Conservation (phyloP, 495 filamentous ascomycete species). For the Aspergillus affinis region DNA sequence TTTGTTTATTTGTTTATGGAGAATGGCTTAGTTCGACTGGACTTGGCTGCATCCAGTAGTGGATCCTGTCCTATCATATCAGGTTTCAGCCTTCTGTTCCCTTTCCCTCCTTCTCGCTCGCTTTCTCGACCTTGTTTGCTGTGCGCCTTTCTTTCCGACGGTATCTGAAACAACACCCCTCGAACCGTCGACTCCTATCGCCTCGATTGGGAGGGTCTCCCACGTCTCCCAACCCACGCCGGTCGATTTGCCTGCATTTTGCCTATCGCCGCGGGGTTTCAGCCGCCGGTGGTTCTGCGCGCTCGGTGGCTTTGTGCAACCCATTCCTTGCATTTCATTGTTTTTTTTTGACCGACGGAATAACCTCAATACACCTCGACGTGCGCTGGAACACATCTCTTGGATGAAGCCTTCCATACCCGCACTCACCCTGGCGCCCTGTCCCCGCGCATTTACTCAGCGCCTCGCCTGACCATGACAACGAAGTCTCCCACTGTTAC, state of each 20-base stretch:
- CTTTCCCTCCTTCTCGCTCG: not conserved
- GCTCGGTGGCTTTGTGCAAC: not conserved
- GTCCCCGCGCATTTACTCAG: not conserved
- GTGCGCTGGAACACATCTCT: not conserved
- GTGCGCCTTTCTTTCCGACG: not conserved
- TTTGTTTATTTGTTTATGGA: constrained; percentile 5
- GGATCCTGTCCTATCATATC: constrained; percentile 6
- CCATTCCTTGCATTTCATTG: not conserved
- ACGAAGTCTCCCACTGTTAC: constrained; percentile 10
- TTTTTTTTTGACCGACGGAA: not conserved
- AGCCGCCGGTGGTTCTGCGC: not conserved
- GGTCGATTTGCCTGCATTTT: not conserved
- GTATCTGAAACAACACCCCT: not conserved
- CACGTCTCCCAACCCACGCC: not conserved
- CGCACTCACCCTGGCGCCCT: not conserved
- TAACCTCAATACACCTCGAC: not conserved
- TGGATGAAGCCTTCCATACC: not conserved
- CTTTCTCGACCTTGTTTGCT: not conserved
- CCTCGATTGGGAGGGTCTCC: not conserved
- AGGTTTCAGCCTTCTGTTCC: constrained; percentile 2
- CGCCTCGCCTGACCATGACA: constrained; percentile 19
- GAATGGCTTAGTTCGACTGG: constrained; percentile 1
- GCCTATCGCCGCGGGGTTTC: constrained; percentile 4
- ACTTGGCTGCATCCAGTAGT: constrained; percentile 1
- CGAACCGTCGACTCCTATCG: not conserved